A percentile compares a stretch with the other conserved stretches of the same genome.
Evolutionary conservation across 148 eudicot species (phyloP).

Genomic region (Cornus kousa): DNA sequence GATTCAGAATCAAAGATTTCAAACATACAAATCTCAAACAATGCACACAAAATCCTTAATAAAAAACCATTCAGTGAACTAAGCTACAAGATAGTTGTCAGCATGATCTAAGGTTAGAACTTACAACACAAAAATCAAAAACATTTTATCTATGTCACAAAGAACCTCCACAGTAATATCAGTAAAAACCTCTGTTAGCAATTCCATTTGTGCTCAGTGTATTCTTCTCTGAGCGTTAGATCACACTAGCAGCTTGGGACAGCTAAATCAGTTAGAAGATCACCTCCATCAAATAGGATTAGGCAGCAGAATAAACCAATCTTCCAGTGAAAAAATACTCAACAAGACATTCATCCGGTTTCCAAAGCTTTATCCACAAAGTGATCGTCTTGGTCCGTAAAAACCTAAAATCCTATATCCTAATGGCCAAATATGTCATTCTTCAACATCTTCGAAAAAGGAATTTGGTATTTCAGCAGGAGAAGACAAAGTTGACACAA

Average conservation of each 20-base stretch:
- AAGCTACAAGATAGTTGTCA: constrained; percentile 5
- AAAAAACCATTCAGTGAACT: not conserved
- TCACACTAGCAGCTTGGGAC: not conserved
- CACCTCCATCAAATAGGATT: not conserved
- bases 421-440: constrained; percentile 17
- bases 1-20: not conserved
- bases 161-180: not conserved
- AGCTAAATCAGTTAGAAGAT: not conserved
- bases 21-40: not conserved
- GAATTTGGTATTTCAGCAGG: constrained; percentile 52
- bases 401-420: not conserved
- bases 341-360: constrained; percentile 4
- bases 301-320: not conserved
- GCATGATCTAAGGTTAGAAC: not conserved
- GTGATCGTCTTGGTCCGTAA: not conserved
- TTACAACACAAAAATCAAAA: not conserved
- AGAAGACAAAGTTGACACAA: constrained; percentile 57
- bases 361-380: not conserved
- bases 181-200: not conserved
- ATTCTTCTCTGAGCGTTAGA: not conserved
- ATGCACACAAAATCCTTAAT: not conserved
- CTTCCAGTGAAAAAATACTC: not conserved
- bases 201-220: not conserved
- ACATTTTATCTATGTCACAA: not conserved
- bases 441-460: constrained; percentile 46